Base-by-base conservation (phyloP, 176 grass and related monocot genomes). In the Rhynchospora tenuis region DNA sequence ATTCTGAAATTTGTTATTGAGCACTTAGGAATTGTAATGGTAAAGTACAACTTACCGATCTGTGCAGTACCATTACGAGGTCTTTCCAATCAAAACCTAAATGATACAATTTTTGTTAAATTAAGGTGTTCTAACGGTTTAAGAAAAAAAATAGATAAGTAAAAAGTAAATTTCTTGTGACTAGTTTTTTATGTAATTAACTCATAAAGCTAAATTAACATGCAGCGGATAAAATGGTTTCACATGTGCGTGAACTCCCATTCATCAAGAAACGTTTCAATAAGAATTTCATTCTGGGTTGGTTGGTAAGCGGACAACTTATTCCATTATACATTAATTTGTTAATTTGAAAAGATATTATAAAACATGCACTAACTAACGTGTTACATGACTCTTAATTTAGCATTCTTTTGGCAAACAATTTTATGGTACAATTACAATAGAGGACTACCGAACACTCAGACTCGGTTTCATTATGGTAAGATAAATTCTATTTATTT, bases 381-480 rank as follows among this genome's bases (percentile, higher is more conserved):
- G 42, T 84, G 82, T 46, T 27, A 71, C 8, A 50, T 31, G 16
- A 77, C 5, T 68, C 52, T 71, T 38, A 8, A 76, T 84, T 82
- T 58, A 98, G 95, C 82, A 89, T 64, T 88, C 92, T 4, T 94
- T 91, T 59, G 80, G 92, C 43, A 94, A 98, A 85, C 95, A 98
- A 84, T 91, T 98, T 73, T 93, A 90, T 85, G 87, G 91, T 28
- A 81, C 92, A 1, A 45, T 98, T 19, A 93, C 84, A 0, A 12
- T 86, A 86, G 87, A 89, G 28, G 95, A 95, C 33, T 93, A 95
- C 75, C 85, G 84, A 60, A 91, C 92, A 42, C 74, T 98, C 84
- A 59, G 95, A 50, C 79, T 93, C 87, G 95, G 95, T 15, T 98
- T 98, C 31, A 79, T 98, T 73, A 90, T 91, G 90, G 95, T 93